Evolutionary conservation across 2,329 filamentous ascomycete species (phyloP).

Genomic region (Lasiodiplodia citricola): DNA sequence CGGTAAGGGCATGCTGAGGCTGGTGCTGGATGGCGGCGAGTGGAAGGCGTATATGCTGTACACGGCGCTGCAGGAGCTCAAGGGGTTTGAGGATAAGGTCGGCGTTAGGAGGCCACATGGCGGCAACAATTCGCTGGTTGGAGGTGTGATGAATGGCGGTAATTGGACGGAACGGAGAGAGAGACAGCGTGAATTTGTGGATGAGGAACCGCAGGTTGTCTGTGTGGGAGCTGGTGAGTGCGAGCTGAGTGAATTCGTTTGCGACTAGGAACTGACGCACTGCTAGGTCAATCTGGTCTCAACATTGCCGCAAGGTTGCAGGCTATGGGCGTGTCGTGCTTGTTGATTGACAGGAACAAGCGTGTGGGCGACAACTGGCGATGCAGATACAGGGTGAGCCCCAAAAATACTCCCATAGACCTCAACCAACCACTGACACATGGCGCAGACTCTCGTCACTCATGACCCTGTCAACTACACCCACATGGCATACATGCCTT

Average conservation of each 20-base stretch:
- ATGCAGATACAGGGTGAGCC: slow-evolving; percentile 48
- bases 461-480: slow-evolving; percentile 68
- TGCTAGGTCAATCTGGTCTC: slow-evolving; percentile 42
- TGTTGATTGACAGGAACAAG: slow-evolving; percentile 54
- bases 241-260: not conserved
- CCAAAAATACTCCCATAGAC: too few relatives aligned
- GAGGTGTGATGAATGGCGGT: slow-evolving; percentile 50
- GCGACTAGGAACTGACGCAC: not conserved
- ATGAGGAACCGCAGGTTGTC: slow-evolving; percentile 62
- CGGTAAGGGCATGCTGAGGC: slow-evolving; percentile 62
- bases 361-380: slow-evolving; percentile 58
- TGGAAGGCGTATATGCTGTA: slow-evolving; percentile 72
- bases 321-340: slow-evolving; percentile 45
- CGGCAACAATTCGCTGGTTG: slow-evolving; percentile 67
- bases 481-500: slow-evolving; percentile 64
- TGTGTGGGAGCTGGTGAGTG: slow-evolving; percentile 56
- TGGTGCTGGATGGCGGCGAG: slow-evolving; percentile 50
- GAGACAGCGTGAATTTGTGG: slow-evolving; percentile 36
- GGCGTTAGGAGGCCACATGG: slow-evolving; percentile 59
- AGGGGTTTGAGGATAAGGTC: slow-evolving; percentile 58
- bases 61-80: slow-evolving; percentile 62
- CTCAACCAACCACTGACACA: not conserved
- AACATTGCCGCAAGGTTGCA: slow-evolving; percentile 46
- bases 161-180: slow-evolving; percentile 54
- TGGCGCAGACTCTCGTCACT: slow-evolving; percentile 58